Base-by-base conservation (phyloP, 768 basidiomycete genomes). In the Chalciporus sphaerocephalus region DNA sequence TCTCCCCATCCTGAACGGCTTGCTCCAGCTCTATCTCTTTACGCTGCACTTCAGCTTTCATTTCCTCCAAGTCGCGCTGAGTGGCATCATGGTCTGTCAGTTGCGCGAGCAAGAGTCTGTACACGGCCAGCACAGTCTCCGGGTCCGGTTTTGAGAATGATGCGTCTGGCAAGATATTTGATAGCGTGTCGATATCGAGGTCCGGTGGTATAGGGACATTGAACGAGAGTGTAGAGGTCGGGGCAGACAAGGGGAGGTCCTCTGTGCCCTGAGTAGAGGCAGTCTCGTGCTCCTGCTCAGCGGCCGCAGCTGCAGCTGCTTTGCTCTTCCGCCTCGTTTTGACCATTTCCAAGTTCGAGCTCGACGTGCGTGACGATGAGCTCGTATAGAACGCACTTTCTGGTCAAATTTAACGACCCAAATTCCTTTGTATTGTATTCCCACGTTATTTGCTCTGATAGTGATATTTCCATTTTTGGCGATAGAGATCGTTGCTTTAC, bases 11-110 rank as follows among this genome's bases (percentile, higher is more conserved):
- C 55, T 90, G 85, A 27, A 90, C 62, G 6, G 87, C 81, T 66
- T 92, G 89, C 61, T 92, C 90, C 27, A 92, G 70, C 62, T 93
- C 90, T 2, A 92, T 71, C 44, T 91, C 88, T 62, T 84, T 85
- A 64, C 76, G 78, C 55, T 87, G 78, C 9, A 72, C 60, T 38
- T 82, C 80, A 3, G 87, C 87, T 34, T 74, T 80, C 47, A 76
- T 66, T 50, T 84, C 85, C 61, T 92, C 90, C 25, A 87, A 65
- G 48, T 88, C 83, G 41, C 79, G 70, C 39, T 78, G 74, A 3
- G 74, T 65, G 47, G 64, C 69, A 43, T 87, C 82, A 15, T 79
- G 60, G 45, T 80, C 79, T 1, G 69, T 59, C 6, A 72, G 72
- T 48, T 88, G 82, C 1, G 75, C 71, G 7, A 83, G 63, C 15